phyloP scores from a whole-genome alignment of 129 eudicot genomes.

The Flaveria robusta region DNA sequence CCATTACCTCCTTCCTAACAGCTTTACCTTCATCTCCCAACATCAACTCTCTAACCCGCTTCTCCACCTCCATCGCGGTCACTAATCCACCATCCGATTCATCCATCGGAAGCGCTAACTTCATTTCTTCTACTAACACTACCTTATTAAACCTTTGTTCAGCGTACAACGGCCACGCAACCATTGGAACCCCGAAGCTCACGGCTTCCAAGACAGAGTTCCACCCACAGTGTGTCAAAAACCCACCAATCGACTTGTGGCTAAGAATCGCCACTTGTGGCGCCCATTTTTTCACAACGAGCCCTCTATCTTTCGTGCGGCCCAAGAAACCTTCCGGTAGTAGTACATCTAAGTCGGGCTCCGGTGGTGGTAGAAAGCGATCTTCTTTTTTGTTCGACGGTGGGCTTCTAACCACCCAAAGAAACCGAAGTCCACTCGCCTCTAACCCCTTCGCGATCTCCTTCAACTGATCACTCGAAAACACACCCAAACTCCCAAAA shows the following conservation, averaged over 20 bases:
- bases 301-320: slow-evolving; percentile 39
- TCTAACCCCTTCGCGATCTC: slow-evolving; percentile 47
- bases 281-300: slow-evolving; percentile 55
- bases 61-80: slow-evolving; percentile 33
- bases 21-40: slow-evolving; percentile 35
- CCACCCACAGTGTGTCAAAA: slow-evolving; percentile 66
- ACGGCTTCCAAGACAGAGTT: slow-evolving; percentile 54
- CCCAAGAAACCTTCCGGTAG: slow-evolving; percentile 42
- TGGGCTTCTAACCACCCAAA: slow-evolving; percentile 47
- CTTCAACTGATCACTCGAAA: slow-evolving; percentile 34
- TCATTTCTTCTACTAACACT: slow-evolving; percentile 44
- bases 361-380: slow-evolving; percentile 36
- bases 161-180: slow-evolving; percentile 49
- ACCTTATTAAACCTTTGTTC: slow-evolving; percentile 59
- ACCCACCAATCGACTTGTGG: slow-evolving; percentile 51
- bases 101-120: slow-evolving; percentile 37
- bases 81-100: slow-evolving; percentile 31
- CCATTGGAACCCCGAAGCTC: slow-evolving; percentile 52
- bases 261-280: slow-evolving; percentile 53
- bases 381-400: slow-evolving; percentile 39
- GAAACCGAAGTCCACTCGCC: slow-evolving; percentile 40
- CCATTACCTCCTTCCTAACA: slow-evolving; percentile 18
- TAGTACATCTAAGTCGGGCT: slow-evolving; percentile 45
- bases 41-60: slow-evolving; percentile 47
- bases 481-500: slow-evolving; percentile 50